Percentiles rank a stretch among this genome's conserved stretches.
phyloP scores from a whole-genome alignment of 257 asterid genomes.

The Ophiorrhiza pumila region DNA sequence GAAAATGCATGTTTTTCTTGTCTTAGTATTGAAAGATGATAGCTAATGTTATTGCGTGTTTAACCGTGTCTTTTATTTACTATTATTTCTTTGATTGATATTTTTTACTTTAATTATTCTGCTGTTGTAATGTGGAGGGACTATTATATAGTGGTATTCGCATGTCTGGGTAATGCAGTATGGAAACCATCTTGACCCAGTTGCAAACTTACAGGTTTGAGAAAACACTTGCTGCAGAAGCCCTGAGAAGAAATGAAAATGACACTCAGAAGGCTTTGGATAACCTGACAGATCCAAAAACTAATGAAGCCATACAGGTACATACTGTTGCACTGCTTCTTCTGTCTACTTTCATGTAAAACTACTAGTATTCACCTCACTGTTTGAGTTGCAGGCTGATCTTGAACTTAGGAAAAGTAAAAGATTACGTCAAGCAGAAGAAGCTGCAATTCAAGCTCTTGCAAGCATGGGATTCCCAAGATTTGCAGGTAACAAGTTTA shows the following conservation, averaged over 20 bases:
- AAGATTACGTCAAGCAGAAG: conserved; percentile 40
- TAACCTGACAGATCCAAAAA: conserved; percentile 81
- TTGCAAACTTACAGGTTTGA: conserved; percentile 49
- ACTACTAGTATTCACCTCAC: conserved; percentile 7
- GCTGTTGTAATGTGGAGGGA: neutral
- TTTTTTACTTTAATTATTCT: neutral
- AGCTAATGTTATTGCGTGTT: neutral
- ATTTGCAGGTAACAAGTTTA: conserved; percentile 50
- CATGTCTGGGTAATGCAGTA: neutral
- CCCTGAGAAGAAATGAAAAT: conserved; percentile 90
- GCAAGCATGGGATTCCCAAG: conserved; percentile 63
- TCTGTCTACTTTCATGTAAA: neutral
- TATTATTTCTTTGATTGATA: neutral
- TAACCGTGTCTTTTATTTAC: neutral
- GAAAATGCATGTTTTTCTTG: neutral
- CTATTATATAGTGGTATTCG: neutral
- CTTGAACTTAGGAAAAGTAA: conserved; percentile 61
- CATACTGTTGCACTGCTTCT: conserved; percentile 21
- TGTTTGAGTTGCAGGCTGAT: conserved; percentile 46
- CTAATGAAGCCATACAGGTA: conserved; percentile 64
- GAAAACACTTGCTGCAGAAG: conserved; percentile 86
- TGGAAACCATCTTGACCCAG: neutral
- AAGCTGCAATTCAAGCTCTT: conserved; percentile 50
- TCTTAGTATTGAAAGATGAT: neutral
- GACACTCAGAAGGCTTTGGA: conserved; percentile 78